Evolutionary conservation across 805 yeast genomes (phyloP).

Genomic region (Komagataella ulmi): DNA sequence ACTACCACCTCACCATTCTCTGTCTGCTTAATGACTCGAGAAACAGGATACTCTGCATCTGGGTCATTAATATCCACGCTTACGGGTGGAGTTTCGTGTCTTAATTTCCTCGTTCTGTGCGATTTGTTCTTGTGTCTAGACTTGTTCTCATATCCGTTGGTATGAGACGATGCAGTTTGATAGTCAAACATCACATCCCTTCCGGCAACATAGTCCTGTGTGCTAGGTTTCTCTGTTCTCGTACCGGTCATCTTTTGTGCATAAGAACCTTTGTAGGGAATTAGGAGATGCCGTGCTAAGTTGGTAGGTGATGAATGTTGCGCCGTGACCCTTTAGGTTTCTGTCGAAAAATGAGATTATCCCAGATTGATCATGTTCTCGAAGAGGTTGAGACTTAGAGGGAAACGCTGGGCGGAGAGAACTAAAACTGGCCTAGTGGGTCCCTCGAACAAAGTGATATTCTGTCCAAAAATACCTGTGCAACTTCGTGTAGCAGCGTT

Average conservation of each 20-base stretch:
- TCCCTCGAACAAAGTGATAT: not conserved
- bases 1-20: slow-evolving; percentile 66
- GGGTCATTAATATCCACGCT: not conserved
- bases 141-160: not conserved
- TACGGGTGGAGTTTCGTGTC: not conserved
- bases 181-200: slow-evolving; percentile 18
- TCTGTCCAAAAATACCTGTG: not conserved
- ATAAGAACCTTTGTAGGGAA: not conserved
- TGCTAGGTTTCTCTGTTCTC: not conserved
- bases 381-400: not conserved
- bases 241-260: not conserved
- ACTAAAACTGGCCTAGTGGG: not conserved
- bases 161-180: slow-evolving; percentile 2
- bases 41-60: slow-evolving; percentile 40
- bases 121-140: slow-evolving; percentile 7
- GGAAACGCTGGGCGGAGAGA: not conserved
- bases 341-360: not conserved
- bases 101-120: slow-evolving; percentile 6
- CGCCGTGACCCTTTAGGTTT: not conserved
- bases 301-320: not conserved
- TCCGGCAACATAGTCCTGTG: slow-evolving; percentile 14
- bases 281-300: not conserved
- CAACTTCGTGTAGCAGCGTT: not conserved
- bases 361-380: not conserved
- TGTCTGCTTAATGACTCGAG: slow-evolving; percentile 57